Percentiles rank a stretch among this genome's conserved stretches.
Conservation (phyloP, 345 rosid species). For the Raphanus raphanistrum region DNA sequence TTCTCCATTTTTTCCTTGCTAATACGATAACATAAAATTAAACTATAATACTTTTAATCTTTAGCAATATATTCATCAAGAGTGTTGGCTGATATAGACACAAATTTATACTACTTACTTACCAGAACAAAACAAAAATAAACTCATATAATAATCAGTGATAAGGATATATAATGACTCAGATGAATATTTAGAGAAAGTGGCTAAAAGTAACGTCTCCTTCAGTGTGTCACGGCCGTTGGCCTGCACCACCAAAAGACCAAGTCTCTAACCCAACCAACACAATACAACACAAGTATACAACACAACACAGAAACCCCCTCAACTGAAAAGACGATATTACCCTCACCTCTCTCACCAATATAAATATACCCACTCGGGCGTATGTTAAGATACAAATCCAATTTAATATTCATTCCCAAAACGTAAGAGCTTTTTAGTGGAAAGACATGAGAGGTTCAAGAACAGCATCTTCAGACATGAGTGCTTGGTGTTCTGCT, state of each 20-base stretch:
- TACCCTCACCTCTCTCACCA: conserved; percentile 18
- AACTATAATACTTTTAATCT: neutral
- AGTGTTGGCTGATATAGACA: neutral
- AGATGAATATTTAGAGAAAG: conserved; percentile 17
- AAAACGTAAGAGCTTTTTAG: neutral
- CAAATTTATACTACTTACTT: neutral
- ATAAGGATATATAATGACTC: neutral
- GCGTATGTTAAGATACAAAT: neutral
- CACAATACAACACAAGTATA: conserved; percentile 2
- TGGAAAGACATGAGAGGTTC: conserved; percentile 32
- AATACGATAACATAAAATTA: neutral
- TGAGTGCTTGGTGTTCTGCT: conserved; percentile 70
- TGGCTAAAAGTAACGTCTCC: conserved; percentile 10
- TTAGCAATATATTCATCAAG: neutral
- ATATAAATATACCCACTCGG: conserved; percentile 20
- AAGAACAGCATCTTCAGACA: conserved; percentile 42
- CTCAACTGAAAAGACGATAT: neutral
- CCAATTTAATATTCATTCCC: neutral
- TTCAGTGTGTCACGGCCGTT: conserved; percentile 35
- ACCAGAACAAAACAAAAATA: neutral
- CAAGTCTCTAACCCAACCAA: conserved; percentile 41
- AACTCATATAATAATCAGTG: conserved; percentile 3
- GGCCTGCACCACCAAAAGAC: conserved; percentile 27
- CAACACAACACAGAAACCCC: neutral
- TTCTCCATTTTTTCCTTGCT: neutral